Percentiles rank a stretch among this genome's conserved stretches.
These are phyloP conservation scores for Candida sp. DNA, from an alignment of 1,139 yeast species.

Conservation along the genomic window DNA sequence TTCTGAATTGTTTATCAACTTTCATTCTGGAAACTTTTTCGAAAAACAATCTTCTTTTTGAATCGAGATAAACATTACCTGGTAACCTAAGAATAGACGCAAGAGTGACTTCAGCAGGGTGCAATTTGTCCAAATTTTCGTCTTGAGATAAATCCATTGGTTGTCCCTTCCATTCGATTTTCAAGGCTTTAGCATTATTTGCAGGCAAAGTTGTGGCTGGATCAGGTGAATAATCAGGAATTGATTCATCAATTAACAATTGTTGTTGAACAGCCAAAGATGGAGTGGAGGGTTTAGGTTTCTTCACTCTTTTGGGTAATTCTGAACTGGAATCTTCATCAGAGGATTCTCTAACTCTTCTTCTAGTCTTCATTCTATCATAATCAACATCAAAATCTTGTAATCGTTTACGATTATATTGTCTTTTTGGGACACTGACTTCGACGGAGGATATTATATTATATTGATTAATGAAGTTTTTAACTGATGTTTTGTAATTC, in stretches of 20 bases:
- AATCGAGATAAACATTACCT: conserved; percentile 82
- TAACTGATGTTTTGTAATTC: conserved; percentile 44
- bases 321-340: conserved; percentile 8
- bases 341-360: conserved; percentile 31
- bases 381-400: conserved; percentile 23
- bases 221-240: conserved; percentile 76
- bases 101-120: conserved; percentile 86
- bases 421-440: conserved; percentile 16
- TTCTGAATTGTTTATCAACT: conserved; percentile 79
- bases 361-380: conserved; percentile 56
- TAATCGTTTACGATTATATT: conserved; percentile 25
- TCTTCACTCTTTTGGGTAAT: conserved; percentile 29
- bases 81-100: conserved; percentile 91
- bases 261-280: conserved; percentile 41
- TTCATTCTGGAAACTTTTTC: conserved; percentile 82
- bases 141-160: conserved; percentile 87
- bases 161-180: conserved; percentile 97
- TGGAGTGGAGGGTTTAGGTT: conserved; percentile 10
- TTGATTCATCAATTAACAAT: conserved; percentile 51
- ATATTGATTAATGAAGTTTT: conserved; percentile 51
- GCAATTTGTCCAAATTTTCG: conserved; percentile 68
- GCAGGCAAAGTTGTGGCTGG: conserved; percentile 57
- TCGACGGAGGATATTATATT: conserved; percentile 21
- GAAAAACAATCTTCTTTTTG: conserved; percentile 83
- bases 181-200: conserved; percentile 64